Conservation (phyloP, 2,329 filamentous ascomycete species). For the Arthroderma sp. region DNA sequence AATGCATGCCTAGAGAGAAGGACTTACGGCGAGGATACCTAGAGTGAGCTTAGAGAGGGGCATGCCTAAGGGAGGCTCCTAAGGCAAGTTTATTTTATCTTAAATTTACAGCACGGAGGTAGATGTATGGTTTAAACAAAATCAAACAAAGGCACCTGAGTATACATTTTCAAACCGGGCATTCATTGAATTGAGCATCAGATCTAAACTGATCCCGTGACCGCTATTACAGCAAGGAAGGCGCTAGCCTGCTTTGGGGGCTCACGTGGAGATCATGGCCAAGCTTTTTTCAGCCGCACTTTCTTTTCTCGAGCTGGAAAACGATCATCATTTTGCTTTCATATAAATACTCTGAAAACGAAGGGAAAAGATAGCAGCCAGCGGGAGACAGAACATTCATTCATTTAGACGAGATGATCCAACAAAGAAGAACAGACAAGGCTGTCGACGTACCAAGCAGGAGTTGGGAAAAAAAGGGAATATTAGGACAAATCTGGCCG, state of each 20-base stretch:
- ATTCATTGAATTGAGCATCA: no score
- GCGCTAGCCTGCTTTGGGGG: background rate
- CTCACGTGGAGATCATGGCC: background rate
- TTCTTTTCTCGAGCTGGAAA: background rate
- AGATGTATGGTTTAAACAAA: no score
- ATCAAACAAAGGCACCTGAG: no score
- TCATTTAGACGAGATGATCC: background rate
- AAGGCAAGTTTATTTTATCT: no score
- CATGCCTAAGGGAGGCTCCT: no score
- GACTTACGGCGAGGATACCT: no score
- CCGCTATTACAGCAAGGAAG: background rate
- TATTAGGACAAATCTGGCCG: background rate
- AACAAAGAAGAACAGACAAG: constrained; percentile 3
- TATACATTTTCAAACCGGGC: no score
- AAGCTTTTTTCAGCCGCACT: constrained; percentile 3
- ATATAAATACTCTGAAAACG: background rate
- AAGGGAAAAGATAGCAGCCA: background rate
- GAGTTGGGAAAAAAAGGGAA: no score
- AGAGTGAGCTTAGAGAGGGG: no score
- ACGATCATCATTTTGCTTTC: background rate
- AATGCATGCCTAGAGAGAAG: no score
- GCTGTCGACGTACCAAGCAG: background rate
- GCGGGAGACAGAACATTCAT: background rate
- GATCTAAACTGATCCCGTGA: constrained; percentile 1
- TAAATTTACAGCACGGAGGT: no score